A percentile compares a stretch with the other conserved stretches of the same genome.
These are phyloP conservation scores for Jatropha podagrica DNA, from an alignment of 441 rosid genomes.

Conservation along the genomic window DNA sequence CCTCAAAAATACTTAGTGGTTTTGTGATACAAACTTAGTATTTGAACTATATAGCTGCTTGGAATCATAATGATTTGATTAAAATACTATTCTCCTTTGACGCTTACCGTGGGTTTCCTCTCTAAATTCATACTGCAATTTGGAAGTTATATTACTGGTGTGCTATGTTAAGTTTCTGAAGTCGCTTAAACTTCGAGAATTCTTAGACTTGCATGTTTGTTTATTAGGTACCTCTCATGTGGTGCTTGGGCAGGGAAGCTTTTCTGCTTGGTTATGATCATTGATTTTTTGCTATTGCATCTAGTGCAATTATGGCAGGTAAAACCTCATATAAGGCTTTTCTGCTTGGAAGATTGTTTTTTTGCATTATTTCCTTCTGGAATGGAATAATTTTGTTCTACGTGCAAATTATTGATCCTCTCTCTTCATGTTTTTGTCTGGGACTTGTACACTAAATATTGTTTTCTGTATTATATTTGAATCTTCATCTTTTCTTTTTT, in stretches of 20 bases:
- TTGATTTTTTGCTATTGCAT: conserved; percentile 76
- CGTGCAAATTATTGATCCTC: not conserved
- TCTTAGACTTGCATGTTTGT: conserved; percentile 25
- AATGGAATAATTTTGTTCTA: not conserved
- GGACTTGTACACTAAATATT: not conserved
- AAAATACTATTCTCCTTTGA: not conserved
- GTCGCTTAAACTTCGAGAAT: not conserved
- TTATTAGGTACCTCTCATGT: conserved; percentile 74
- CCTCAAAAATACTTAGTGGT: not conserved
- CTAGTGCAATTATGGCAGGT: conserved; percentile 72
- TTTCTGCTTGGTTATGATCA: conserved; percentile 90
- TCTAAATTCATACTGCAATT: not conserved
- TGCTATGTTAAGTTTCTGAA: not conserved
- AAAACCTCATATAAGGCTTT: not conserved
- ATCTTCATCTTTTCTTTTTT: not conserved
- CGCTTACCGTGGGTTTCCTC: not conserved
- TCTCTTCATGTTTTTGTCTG: not conserved
- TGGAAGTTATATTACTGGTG: not conserved
- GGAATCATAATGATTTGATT: not conserved
- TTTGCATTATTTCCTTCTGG: not conserved
- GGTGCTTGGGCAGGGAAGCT: conserved; percentile 98
- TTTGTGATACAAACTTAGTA: not conserved
- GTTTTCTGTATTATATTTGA: not conserved
- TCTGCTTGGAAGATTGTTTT: too few relatives aligned
- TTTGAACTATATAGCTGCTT: not conserved